Percentiles rank a stretch among this genome's conserved stretches.
Evolutionary conservation across 108 stramenopile species (phyloP).

Genomic region (Fragilariopsis cylindrus): DNA sequence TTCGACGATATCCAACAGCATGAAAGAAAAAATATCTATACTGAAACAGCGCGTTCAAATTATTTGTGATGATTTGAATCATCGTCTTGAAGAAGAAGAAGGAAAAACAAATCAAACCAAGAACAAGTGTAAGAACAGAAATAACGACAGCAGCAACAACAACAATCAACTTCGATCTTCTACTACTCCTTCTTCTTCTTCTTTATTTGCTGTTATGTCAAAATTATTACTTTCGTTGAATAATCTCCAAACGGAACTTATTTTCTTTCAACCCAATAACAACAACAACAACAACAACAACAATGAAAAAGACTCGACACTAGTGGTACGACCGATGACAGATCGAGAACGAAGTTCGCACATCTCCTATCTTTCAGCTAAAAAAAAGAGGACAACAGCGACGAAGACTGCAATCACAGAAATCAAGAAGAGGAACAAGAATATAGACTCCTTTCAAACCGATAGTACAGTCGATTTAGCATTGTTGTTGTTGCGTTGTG

Average conservation of each 20-base stretch:
- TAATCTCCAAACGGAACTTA: constrained; percentile 1
- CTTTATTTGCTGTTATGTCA: constrained; percentile 5
- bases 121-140: background rate
- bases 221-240: background rate
- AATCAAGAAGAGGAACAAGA: too few species aligned
- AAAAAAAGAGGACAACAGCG: background rate
- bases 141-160: background rate
- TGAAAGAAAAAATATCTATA: too few species aligned
- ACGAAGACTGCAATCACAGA: too few species aligned
- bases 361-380: background rate
- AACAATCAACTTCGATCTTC: background rate
- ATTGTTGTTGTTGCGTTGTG: constrained; percentile 1
- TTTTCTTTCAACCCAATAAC: background rate
- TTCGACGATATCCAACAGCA: too few species aligned
- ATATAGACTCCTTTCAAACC: too few species aligned
- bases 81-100: too few species aligned
- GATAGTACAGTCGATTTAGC: background rate
- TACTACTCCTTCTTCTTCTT: background rate
- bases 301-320: too few species aligned
- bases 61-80: too few species aligned
- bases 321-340: background rate
- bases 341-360: background rate
- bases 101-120: background rate
- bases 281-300: too few species aligned
- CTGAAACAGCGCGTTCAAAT: too few species aligned